phyloP scores from a whole-genome alignment of 1,284 basidiomycete genomes.

The Albatrellus sp. region DNA sequence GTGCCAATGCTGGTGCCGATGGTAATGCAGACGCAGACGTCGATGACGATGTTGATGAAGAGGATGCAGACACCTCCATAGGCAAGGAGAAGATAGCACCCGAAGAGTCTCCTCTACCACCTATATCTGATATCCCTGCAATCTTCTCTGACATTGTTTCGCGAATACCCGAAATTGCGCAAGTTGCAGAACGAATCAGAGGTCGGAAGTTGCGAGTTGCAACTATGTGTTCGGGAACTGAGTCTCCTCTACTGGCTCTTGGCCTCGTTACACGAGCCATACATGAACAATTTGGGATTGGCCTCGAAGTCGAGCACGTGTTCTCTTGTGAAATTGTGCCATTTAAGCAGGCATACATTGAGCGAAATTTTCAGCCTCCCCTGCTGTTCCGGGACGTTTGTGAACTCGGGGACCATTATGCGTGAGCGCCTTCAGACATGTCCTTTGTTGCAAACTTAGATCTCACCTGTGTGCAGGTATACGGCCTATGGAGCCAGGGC shows the following conservation, averaged over 20 bases:
- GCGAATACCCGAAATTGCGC: slow-evolving; percentile 55
- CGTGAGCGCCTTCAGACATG: slow-evolving; percentile 33
- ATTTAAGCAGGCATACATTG: slow-evolving; percentile 97
- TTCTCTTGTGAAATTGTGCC: slow-evolving; percentile 98
- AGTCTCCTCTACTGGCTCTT: slow-evolving; percentile 85
- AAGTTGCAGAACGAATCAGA: slow-evolving; percentile 57
- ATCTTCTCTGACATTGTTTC: slow-evolving; percentile 82
- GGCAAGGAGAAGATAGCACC: slow-evolving; percentile 17
- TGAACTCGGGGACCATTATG: slow-evolving; percentile 70
- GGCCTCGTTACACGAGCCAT: slow-evolving; percentile 73
- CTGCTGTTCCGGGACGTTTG: slow-evolving; percentile 90
- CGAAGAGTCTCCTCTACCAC: slow-evolving; percentile 58
- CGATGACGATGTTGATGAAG: slow-evolving; percentile 14
- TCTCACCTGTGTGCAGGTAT: slow-evolving; percentile 32
- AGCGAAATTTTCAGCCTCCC: slow-evolving; percentile 88
- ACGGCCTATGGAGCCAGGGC: slow-evolving; percentile 87
- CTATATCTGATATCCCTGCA: slow-evolving; percentile 69
- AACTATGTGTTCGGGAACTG: slow-evolving; percentile 97
- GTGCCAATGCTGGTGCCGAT: slow-evolving; percentile 15
- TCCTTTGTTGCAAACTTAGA: slow-evolving; percentile 8
- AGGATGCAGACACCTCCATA: slow-evolving; percentile 10
- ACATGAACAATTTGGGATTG: slow-evolving; percentile 51
- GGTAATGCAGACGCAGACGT: slow-evolving; percentile 12
- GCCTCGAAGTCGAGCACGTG: slow-evolving; percentile 77
- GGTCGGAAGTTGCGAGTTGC: slow-evolving; percentile 86